phyloP scores from a whole-genome alignment of 805 yeast genomes.

The Candida anglica region DNA sequence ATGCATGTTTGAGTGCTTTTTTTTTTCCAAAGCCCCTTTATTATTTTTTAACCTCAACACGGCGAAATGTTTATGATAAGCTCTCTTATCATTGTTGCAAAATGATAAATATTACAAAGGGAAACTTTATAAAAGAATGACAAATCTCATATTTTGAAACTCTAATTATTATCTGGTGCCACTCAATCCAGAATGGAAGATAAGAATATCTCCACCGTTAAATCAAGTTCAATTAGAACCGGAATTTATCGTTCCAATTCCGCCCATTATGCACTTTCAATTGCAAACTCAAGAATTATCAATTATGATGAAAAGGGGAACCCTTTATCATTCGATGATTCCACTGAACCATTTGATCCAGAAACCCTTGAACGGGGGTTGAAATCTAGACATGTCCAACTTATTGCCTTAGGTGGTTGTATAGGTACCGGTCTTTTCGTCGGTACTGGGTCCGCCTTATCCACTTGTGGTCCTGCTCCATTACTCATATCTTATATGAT shows the following conservation, averaged over 20 bases:
- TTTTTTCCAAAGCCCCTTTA: too few species aligned
- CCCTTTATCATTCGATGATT: slow-evolving; percentile 13
- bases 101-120: too few species aligned
- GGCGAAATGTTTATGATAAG: too few species aligned
- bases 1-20: too few species aligned
- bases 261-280: slow-evolving; percentile 21
- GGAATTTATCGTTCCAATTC: slow-evolving; percentile 21
- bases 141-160: too few species aligned
- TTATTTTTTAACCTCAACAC: too few species aligned
- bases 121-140: too few species aligned
- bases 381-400: slow-evolving; percentile 51
- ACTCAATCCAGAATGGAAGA: too few species aligned
- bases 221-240: slow-evolving; percentile 7
- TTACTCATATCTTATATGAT: slow-evolving; percentile 37
- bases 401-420: slow-evolving; percentile 17
- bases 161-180: too few species aligned
- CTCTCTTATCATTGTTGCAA: too few species aligned
- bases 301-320: slow-evolving; percentile 17
- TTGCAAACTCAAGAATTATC: slow-evolving; percentile 24
- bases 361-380: slow-evolving; percentile 33
- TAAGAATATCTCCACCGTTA: background rate
- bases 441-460: slow-evolving; percentile 48
- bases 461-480: slow-evolving; percentile 47
- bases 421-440: slow-evolving; percentile 54
- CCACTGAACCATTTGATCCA: slow-evolving; percentile 14